Percentiles rank a stretch among this genome's conserved stretches.
These are phyloP conservation scores for Turritis glabra DNA, from an alignment of 345 rosid genomes.

Conservation along the genomic window DNA sequence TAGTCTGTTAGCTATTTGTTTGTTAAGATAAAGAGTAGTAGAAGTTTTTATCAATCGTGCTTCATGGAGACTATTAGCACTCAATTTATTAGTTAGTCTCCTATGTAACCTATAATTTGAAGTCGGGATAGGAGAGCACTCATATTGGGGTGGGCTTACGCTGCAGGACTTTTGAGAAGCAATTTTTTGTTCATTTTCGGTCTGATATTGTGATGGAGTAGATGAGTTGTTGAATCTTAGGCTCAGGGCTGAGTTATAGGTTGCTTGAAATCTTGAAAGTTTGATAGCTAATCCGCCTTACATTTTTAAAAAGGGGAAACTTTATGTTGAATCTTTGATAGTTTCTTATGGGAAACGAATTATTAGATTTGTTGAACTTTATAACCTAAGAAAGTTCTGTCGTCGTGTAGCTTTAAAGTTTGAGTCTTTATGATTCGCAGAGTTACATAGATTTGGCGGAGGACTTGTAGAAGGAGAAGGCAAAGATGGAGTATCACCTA, in stretches of 20 bases:
- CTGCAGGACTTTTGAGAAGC: neutral
- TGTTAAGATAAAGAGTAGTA: neutral
- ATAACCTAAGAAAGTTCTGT: neutral
- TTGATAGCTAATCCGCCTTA: neutral
- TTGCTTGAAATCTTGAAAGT: slow-evolving; percentile 1
- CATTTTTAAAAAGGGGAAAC: neutral
- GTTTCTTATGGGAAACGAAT: neutral
- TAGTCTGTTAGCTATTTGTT: neutral
- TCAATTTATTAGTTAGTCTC: no score
- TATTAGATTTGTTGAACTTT: slow-evolving; percentile 2
- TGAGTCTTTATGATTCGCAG: slow-evolving; percentile 44
- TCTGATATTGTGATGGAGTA: neutral
- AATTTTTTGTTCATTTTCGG: neutral
- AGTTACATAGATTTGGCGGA: slow-evolving; percentile 87
- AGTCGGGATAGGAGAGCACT: no score
- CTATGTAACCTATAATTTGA: no score
- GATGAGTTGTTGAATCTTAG: neutral
- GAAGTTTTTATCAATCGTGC: neutral
- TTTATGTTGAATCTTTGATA: neutral
- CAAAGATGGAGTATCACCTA: slow-evolving; percentile 54
- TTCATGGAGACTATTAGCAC: slow-evolving; percentile 7
- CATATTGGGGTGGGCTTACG: no score
- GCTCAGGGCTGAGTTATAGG: neutral
- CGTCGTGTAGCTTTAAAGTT: slow-evolving; percentile 9
- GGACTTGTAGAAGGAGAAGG: slow-evolving; percentile 66